Conservation (phyloP, 768 basidiomycete species). For the Kwoniella heveanensis region DNA sequence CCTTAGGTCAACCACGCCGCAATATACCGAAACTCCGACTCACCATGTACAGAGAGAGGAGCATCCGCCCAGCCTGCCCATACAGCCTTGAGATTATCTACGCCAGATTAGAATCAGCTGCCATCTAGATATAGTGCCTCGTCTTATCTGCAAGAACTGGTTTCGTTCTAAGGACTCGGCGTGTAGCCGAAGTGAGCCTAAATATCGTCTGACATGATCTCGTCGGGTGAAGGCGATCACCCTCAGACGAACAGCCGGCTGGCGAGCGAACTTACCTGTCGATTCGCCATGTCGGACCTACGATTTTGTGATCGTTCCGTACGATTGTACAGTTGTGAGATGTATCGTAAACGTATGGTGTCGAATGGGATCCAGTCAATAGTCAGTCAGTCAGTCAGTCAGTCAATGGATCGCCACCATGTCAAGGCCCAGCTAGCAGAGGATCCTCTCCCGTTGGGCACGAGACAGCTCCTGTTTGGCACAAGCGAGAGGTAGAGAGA, state of each 20-base stretch:
- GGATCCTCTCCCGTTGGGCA: too few relatives aligned
- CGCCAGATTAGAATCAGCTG: not conserved
- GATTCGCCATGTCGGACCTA: constrained; percentile 54
- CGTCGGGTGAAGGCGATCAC: not conserved
- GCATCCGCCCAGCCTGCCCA: constrained; percentile 57
- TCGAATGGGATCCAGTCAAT: too few relatives aligned
- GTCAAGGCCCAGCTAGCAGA: too few relatives aligned
- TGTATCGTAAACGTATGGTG: too few relatives aligned
- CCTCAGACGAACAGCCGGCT: not conserved
- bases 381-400: too few relatives aligned
- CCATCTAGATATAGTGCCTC: too few relatives aligned
- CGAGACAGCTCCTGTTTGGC: too few relatives aligned
- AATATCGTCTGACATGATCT: not conserved
- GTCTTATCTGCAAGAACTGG: too few relatives aligned
- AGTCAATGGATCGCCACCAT: too few relatives aligned
- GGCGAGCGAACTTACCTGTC: constrained; percentile 38
- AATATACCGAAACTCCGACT: constrained; percentile 11
- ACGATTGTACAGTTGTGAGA: too few relatives aligned
- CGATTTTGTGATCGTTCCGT: not conserved
- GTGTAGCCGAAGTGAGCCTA: not conserved
- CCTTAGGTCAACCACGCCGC: too few relatives aligned
- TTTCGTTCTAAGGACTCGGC: too few relatives aligned
- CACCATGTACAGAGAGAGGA: constrained; percentile 55
- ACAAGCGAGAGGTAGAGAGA: not conserved
- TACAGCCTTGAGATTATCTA: constrained; percentile 50